Conservation (phyloP, 768 basidiomycete genomes). For the Trametes elegans region DNA sequence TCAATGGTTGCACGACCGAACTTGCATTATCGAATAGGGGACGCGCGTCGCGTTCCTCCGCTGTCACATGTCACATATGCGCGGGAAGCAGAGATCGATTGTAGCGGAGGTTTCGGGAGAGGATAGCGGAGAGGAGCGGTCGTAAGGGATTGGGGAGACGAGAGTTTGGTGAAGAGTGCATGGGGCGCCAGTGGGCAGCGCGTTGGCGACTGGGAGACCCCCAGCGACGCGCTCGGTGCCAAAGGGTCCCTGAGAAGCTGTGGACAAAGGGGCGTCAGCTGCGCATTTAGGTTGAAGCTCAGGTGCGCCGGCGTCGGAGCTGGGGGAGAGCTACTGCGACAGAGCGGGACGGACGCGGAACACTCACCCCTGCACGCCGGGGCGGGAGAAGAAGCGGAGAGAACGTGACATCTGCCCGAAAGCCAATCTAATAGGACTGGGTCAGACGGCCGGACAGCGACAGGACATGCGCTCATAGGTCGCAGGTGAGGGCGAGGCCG, state of each 20-base stretch:
- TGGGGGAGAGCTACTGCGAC: slow-evolving; percentile 1
- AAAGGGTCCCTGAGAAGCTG: slow-evolving; percentile 12
- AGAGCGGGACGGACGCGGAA: slow-evolving; percentile 1
- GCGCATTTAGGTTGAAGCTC: slow-evolving; percentile 19
- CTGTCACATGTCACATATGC: no score
- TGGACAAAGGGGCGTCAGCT: slow-evolving; percentile 14
- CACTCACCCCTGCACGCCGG: background rate
- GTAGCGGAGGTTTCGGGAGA: background rate
- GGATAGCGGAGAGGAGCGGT: no score
- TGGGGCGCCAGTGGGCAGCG: background rate
- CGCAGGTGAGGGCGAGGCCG: background rate
- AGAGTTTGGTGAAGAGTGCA: background rate
- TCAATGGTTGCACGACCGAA: no score
- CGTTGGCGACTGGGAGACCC: background rate
- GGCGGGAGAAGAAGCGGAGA: background rate
- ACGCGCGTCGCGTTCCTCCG: no score
- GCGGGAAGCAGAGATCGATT: no score
- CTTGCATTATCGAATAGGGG: no score
- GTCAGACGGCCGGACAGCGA: background rate
- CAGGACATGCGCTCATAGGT: background rate
- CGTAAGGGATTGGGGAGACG: background rate
- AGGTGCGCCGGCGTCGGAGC: slow-evolving; percentile 3
- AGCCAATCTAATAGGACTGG: background rate
- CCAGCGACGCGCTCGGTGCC: background rate
- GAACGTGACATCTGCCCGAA: background rate